These are phyloP conservation scores for Peterozyma xylosa DNA, from an alignment of 805 yeast species.

Conservation along the genomic window DNA sequence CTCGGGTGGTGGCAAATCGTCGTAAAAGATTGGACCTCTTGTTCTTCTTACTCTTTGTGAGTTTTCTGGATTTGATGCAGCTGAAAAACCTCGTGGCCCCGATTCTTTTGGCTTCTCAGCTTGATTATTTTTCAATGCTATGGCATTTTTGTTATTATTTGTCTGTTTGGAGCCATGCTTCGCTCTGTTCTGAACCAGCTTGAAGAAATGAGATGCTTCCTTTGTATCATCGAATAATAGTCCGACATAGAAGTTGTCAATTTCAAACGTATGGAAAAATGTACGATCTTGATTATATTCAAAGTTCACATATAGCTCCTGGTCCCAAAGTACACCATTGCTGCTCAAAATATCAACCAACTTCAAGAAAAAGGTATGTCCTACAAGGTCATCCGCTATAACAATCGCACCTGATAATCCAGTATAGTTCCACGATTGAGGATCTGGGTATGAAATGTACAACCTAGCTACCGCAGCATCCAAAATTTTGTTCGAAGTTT, in stretches of 20 bases:
- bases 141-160: conserved; percentile 76
- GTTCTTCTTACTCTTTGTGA: conserved; percentile 50
- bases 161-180: conserved; percentile 88
- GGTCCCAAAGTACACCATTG: conserved; percentile 94
- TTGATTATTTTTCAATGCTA: conserved; percentile 59
- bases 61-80: conserved; percentile 25
- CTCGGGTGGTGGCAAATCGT: conserved; percentile 74
- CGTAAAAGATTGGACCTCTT: conserved; percentile 62
- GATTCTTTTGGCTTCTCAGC: conserved; percentile 25
- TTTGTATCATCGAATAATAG: conserved; percentile 79
- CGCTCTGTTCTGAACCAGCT: conserved; percentile 64
- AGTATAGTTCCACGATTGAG: conserved; percentile 75
- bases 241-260: conserved; percentile 85
- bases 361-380: conserved; percentile 87
- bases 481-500: conserved; percentile 75
- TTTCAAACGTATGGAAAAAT: conserved; percentile 90
- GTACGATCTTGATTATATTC: conserved; percentile 90
- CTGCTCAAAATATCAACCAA: conserved; percentile 78
- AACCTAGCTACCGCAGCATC: conserved; percentile 88
- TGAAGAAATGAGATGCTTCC: conserved; percentile 83
- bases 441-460: conserved; percentile 85
- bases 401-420: conserved; percentile 85
- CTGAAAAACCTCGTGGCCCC: conserved; percentile 64
- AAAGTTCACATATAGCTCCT: conserved; percentile 83
- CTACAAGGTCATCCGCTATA: conserved; percentile 86